phyloP scores from a whole-genome alignment of 192 early-diverging fungal species.

The Gonapodya prolifera region DNA sequence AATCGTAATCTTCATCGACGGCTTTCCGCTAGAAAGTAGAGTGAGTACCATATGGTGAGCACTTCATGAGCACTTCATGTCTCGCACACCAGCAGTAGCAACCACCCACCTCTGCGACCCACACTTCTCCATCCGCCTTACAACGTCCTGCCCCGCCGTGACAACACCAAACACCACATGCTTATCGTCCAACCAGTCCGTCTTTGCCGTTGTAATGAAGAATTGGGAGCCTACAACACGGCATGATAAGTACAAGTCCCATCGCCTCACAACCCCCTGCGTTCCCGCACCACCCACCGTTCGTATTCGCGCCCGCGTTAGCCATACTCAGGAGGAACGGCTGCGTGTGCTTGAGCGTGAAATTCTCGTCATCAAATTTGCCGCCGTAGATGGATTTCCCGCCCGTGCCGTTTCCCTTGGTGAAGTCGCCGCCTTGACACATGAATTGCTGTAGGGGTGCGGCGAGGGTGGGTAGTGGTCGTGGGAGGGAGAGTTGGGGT shows the following conservation, averaged over 20 bases:
- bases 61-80: too few relatives aligned
- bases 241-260: not conserved
- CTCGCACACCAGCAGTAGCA: not conserved
- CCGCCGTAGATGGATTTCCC: conserved; percentile 9
- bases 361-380: conserved; percentile 11
- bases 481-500: too few relatives aligned
- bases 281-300: conserved; percentile 80
- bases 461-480: too few relatives aligned
- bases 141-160: conserved; percentile 47
- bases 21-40: conserved; percentile 22
- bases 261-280: conserved; percentile 9
- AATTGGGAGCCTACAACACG: conserved; percentile 59
- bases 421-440: conserved; percentile 13
- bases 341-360: not conserved
- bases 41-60: too few relatives aligned
- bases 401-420: conserved; percentile 11
- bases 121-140: conserved; percentile 43
- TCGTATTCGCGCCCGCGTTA: conserved; percentile 62
- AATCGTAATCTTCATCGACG: conserved; percentile 40
- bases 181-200: conserved; percentile 74
- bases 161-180: conserved; percentile 55
- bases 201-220: conserved; percentile 75
- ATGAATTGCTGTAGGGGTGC: conserved; percentile 3
- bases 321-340: conserved; percentile 59
- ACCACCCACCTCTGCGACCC: conserved; percentile 23